phyloP scores from a whole-genome alignment of 1,284 basidiomycete genomes.

The Cutaneotrichosporon dermatis region DNA sequence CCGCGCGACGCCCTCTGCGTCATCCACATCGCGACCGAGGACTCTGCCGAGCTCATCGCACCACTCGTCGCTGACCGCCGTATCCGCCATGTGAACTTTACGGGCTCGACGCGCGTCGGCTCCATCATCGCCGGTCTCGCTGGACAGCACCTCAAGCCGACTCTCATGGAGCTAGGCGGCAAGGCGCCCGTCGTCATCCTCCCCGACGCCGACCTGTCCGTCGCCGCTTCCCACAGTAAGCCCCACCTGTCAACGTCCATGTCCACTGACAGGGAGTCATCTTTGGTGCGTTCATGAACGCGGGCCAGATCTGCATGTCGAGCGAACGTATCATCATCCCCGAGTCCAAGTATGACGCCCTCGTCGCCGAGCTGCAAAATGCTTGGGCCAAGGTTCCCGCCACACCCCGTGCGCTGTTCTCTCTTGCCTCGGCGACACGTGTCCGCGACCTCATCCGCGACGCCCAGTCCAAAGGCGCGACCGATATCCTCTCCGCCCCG shows the following conservation, averaged over 20 bases:
- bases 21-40: slow-evolving; percentile 54
- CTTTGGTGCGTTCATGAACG: slow-evolving; percentile 60
- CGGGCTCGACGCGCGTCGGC: slow-evolving; percentile 51
- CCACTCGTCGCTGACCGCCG: slow-evolving; percentile 57
- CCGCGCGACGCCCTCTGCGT: slow-evolving; percentile 60
- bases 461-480: slow-evolving; percentile 55
- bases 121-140: slow-evolving; percentile 38
- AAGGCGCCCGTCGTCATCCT: slow-evolving; percentile 54
- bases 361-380: slow-evolving; percentile 37
- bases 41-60: slow-evolving; percentile 52
- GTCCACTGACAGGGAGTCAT: slow-evolving; percentile 46
- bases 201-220: slow-evolving; percentile 59
- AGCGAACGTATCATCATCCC: slow-evolving; percentile 63
- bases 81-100: slow-evolving; percentile 52
- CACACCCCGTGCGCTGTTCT: slow-evolving; percentile 51
- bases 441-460: slow-evolving; percentile 56
- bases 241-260: not conserved
- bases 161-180: slow-evolving; percentile 50
- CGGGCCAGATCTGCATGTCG: slow-evolving; percentile 68
- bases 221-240: slow-evolving; percentile 51
- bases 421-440: slow-evolving; percentile 54
- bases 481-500: slow-evolving; percentile 21
- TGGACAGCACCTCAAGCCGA: slow-evolving; percentile 49
- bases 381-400: slow-evolving; percentile 36
- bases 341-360: slow-evolving; percentile 43